Base-by-base conservation (phyloP, 2,329 filamentous ascomycete species). In the Hirsutella rhossiliensis region DNA sequence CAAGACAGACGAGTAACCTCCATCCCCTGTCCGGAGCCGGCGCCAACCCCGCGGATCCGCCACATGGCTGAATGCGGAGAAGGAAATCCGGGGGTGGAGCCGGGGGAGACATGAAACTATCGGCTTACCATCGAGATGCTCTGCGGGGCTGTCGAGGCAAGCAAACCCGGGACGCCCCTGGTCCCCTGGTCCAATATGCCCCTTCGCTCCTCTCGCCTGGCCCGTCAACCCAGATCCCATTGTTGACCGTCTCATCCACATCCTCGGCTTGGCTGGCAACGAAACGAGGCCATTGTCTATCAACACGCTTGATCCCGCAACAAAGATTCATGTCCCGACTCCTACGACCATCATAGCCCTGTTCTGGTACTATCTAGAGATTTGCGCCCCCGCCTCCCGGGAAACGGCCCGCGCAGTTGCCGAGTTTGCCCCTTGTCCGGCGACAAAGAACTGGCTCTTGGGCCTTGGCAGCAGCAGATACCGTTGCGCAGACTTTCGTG, bases 321-420 rank as follows among this genome's bases (percentile, higher is more conserved):
- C 43, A 44, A 47, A 56, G 47, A 47, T 70, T 1, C 67, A 66
- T 2, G 63, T 60, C 2, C 63, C 63, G 0, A 67, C 62, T 1
- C 41, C 41, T 4, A 43, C 41, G 5, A 65, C 64, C 0, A 50
- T 62, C 5, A 50, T 61, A 2, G 60, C 62, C 0, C 57, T 68
- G 4, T 63, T 73, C 48, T 55, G 60, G 5, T 59, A 70, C 47
- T 67, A 72, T 43, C 62, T 73, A 2, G 70, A 73, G 43, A 66
- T 72, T 23, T 52, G 49, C 19, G 57, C 52, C 3, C 52, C 53
- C 0, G 52, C 61, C 6, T 56, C 47, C 59, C 65, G 69, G 9
- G 56, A 80, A 0, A 66, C 73, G 0, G 47, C 56, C 11, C 44
- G 45, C 45, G 29, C 29, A 8, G 29, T 13, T 8, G 29, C 29